A percentile compares a stretch with the other conserved stretches of the same genome.
Evolutionary conservation across 306 rosid species (phyloP).

Genomic region (Crotalaria pallida): DNA sequence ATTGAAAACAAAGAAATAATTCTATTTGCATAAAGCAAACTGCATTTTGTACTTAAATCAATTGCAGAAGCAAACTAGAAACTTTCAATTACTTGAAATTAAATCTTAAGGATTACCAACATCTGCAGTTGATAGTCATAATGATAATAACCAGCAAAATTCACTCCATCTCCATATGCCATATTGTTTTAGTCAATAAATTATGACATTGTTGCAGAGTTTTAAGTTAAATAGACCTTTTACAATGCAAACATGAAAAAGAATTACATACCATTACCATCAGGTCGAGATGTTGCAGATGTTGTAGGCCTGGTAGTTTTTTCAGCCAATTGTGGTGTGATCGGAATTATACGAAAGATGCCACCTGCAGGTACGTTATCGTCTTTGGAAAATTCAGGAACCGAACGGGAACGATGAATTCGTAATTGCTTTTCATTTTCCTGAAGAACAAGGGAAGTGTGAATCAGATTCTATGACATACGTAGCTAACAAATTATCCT

Average conservation of each 20-base stretch:
- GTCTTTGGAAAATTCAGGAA: slow-evolving; percentile 22
- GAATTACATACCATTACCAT: slow-evolving; percentile 13
- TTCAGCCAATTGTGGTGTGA: slow-evolving; percentile 17
- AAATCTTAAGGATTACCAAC: background rate
- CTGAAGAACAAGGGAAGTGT: slow-evolving; percentile 30
- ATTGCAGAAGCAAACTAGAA: background rate
- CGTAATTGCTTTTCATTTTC: slow-evolving; percentile 36
- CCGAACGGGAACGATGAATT: slow-evolving; percentile 37
- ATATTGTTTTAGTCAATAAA: no score
- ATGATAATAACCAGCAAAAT: no score
- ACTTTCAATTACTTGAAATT: background rate
- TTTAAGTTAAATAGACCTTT: background rate
- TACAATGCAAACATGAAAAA: background rate
- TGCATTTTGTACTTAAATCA: background rate
- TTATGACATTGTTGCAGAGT: no score
- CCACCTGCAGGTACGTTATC: slow-evolving; percentile 26
- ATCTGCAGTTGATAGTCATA: background rate
- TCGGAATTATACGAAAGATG: slow-evolving; percentile 27
- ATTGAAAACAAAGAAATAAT: background rate
- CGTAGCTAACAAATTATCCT: background rate
- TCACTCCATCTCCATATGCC: no score
- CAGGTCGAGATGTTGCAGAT: slow-evolving; percentile 12
- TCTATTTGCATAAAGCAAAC: background rate
- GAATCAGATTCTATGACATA: slow-evolving; percentile 4
- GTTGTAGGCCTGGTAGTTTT: slow-evolving; percentile 15